Percentiles rank a stretch among this genome's conserved stretches.
These are phyloP conservation scores for Septoria linicola DNA, from an alignment of 2,329 filamentous ascomycete species.

Conservation along the genomic window DNA sequence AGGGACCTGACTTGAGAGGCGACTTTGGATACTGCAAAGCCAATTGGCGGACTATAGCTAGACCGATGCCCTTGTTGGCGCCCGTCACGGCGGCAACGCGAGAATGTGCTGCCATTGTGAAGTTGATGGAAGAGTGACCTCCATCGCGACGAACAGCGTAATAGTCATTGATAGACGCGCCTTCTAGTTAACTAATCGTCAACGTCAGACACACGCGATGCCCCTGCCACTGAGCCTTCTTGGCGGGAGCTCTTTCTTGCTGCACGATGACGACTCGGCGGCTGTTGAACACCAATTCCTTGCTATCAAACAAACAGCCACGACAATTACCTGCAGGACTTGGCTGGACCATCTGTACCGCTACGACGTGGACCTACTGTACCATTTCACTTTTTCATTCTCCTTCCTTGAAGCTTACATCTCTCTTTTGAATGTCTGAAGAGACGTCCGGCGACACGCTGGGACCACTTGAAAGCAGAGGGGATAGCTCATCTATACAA, in stretches of 20 bases:
- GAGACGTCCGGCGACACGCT: slow-evolving; percentile 21
- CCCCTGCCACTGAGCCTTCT: not conserved
- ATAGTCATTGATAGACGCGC: slow-evolving; percentile 4
- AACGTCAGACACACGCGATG: slow-evolving; percentile 7
- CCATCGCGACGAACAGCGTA: not conserved
- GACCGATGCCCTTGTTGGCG: slow-evolving; percentile 55
- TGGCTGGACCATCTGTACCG: slow-evolving; percentile 14
- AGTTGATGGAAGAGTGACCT: not conserved
- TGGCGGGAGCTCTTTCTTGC: slow-evolving; percentile 2
- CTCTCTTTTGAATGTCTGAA: slow-evolving; percentile 19
- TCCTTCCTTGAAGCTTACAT: not conserved
- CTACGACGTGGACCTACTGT: slow-evolving; percentile 10
- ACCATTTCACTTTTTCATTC: slow-evolving; percentile 2
- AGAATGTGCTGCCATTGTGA: slow-evolving; percentile 32
- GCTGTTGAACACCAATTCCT: slow-evolving; percentile 4
- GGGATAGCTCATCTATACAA: not conserved
- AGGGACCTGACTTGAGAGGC: slow-evolving; percentile 47
- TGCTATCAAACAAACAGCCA: slow-evolving; percentile 14
- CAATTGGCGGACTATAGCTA: slow-evolving; percentile 55
- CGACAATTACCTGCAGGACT: not conserved
- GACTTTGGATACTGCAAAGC: slow-evolving; percentile 55
- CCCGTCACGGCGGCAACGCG: slow-evolving; percentile 55
- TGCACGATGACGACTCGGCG: slow-evolving; percentile 13
- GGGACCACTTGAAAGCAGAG: slow-evolving; percentile 8
- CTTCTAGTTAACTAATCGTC: slow-evolving; percentile 3